phyloP scores from a whole-genome alignment of 257 asterid species.

The Penstemon newberryi region DNA sequence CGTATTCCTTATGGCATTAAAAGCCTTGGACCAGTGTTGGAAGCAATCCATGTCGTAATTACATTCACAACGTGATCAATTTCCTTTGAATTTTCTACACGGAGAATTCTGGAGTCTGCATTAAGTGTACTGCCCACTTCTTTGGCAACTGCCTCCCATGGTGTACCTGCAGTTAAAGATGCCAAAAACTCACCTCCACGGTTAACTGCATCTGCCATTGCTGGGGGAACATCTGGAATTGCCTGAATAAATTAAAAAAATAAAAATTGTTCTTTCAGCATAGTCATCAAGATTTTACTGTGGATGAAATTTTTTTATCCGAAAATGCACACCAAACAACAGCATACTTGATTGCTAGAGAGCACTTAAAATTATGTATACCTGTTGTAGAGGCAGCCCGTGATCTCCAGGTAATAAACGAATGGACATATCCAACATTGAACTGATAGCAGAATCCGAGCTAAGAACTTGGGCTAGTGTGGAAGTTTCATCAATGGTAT shows the following conservation, averaged over 20 bases:
- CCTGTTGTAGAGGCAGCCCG: constrained; percentile 94
- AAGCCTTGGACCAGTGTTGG: constrained; percentile 62
- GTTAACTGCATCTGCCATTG: constrained; percentile 86
- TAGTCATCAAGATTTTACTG: not conserved
- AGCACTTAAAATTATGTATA: constrained; percentile 23
- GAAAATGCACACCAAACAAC: not conserved
- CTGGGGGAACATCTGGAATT: constrained; percentile 89
- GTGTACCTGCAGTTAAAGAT: constrained; percentile 80
- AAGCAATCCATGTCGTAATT: constrained; percentile 65
- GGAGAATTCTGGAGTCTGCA: constrained; percentile 53
- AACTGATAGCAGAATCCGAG: constrained; percentile 85
- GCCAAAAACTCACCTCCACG: constrained; percentile 87
- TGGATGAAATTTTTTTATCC: not conserved
- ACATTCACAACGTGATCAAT: constrained; percentile 65
- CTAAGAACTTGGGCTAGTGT: constrained; percentile 86
- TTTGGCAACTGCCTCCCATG: constrained; percentile 90
- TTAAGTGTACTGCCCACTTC: constrained; percentile 64
- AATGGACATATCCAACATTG: constrained; percentile 91
- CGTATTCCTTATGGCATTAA: constrained; percentile 28
- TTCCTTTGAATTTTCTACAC: constrained; percentile 59
- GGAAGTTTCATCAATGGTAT: constrained; percentile 85
- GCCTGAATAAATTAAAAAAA: constrained; percentile 44
- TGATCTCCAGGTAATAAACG: constrained; percentile 92
- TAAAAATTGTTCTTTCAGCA: constrained; percentile 6
- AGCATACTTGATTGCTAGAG: constrained; percentile 5